Base-by-base conservation (phyloP, 495 filamentous ascomycete species). In the Neurospora sp. region DNA sequence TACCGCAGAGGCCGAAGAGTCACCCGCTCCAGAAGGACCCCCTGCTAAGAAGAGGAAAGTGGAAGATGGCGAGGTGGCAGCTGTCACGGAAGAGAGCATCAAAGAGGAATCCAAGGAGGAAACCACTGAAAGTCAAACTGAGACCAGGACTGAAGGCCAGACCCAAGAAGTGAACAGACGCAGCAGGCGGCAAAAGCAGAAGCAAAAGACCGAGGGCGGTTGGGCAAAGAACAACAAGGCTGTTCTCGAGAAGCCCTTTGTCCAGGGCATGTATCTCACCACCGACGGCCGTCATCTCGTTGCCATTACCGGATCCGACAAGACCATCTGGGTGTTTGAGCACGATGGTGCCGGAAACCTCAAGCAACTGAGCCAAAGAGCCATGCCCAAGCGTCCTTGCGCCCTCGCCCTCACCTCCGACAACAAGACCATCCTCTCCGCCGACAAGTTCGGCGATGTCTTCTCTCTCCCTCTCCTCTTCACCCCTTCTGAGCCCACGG, bases 381-480 rank as follows among this genome's bases (percentile, higher is more conserved):
- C 80, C 73, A 96, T 98, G 93, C 92, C 94, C 48, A 98, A 98
- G 82, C 90, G 94, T 54, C 93, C 92, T 38, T 93, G 89, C 79
- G 88, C 92, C 69, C 80, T 99, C 72, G 82, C 86, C 69, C 81
- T 98, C 69, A 90, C 92, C 2, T 77, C 86, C 31, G 89, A 94
- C 79, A 87, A 89, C 54, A 82, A 82, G 4, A 92, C 86, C 4
- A 92, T 98, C 73, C 81, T 98, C 37, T 89, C 86, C 72, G 94
- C 89, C 39, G 96, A 99, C 82, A 99, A 98, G 79, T 97, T 97
- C 78, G 96, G 96, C 39, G 96, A 99, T 82, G 95, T 97, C 73
- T 98, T 96, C 81, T 86, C 91, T 7, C 80, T 99, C n/a, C 94
- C 96, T 4, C 82, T 98, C 3, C 79, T 94, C 70, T 86, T 85